Conservation (phyloP, 306 rosid species). For the Hippophae gyantsensis region DNA sequence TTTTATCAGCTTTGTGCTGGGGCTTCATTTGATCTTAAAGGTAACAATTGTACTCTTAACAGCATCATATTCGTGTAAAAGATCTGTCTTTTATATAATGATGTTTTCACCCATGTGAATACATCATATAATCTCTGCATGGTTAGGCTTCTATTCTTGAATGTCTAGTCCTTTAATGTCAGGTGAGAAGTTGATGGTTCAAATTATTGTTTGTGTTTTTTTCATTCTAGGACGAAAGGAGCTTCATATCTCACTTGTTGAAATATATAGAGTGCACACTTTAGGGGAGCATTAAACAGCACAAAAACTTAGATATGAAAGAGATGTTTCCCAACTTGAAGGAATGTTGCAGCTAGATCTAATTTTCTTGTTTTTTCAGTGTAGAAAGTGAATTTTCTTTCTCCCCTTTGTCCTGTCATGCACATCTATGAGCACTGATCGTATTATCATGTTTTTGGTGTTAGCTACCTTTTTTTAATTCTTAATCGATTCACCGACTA, state of each 20-base stretch:
- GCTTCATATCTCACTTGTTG: not conserved
- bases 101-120: not conserved
- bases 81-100: not conserved
- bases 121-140: not conserved
- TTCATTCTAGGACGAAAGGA: not conserved
- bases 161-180: not conserved
- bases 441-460: not conserved
- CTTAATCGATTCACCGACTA: not conserved
- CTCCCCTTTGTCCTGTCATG: no score
- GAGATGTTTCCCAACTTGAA: no score
- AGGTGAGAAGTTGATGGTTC: not conserved
- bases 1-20: conserved; percentile 98
- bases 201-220: not conserved
- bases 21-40: conserved; percentile 69
- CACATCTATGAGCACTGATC: no score
- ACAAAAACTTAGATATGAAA: no score
- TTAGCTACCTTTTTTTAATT: not conserved
- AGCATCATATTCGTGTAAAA: no score
- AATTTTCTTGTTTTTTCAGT: no score
- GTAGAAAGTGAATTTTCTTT: no score
- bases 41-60: conserved; percentile 18
- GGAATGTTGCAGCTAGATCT: no score
- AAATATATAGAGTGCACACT: not conserved
- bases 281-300: no score
- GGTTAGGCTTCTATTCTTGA: not conserved